Conservation (phyloP, 208 protist genomes). For the Angomonas ambiguus region DNA sequence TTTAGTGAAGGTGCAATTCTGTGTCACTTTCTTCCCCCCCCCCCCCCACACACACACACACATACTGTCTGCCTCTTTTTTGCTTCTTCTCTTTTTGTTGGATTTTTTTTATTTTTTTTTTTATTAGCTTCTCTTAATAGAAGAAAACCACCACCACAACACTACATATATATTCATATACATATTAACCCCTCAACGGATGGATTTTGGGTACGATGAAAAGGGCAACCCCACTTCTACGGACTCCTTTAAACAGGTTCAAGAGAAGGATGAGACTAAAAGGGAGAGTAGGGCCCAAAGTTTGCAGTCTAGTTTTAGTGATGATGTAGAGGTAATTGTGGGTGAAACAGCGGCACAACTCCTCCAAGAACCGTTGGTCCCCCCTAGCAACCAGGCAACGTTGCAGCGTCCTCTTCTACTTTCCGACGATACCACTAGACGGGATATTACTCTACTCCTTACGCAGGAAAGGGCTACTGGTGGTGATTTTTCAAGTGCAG, state of each 20-base stretch:
- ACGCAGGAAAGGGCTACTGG: not conserved
- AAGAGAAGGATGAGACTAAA: not conserved
- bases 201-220: conserved; percentile 1
- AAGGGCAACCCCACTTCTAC: not conserved
- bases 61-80: no score
- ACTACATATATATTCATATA: not conserved
- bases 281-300: not conserved
- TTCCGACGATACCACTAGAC: no score
- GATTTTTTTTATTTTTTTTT: not conserved
- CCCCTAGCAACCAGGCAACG: not conserved
- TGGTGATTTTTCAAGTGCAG: conserved; percentile 4
- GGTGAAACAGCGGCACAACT: conserved; percentile 64
- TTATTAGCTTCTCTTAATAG: not conserved
- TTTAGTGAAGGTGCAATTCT: no score
- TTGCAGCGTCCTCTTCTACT: conserved; percentile 48
- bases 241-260: not conserved
- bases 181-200: not conserved
- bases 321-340: conserved; percentile 80
- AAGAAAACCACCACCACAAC: not conserved
- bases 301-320: conserved; percentile 51
- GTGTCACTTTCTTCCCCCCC: no score
- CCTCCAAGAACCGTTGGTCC: conserved; percentile 16
- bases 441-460: no score
- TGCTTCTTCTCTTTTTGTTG: conserved; percentile 2
- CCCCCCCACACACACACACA: not conserved